Evolutionary conservation across 2,329 filamentous ascomycete species (phyloP).

Genomic region (Fusarium keratoplasticum): DNA sequence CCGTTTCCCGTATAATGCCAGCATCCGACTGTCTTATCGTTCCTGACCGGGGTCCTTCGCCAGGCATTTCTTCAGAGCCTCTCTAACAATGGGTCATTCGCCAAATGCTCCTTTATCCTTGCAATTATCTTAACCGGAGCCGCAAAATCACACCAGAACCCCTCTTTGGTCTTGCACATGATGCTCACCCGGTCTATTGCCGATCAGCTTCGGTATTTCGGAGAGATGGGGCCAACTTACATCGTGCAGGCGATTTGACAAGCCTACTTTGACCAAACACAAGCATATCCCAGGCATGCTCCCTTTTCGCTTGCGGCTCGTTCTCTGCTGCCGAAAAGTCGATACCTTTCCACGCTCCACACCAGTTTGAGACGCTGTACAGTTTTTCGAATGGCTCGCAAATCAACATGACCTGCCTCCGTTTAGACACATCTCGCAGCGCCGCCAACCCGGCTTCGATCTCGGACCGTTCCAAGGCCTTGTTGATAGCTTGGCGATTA

Average conservation of each 20-base stretch:
- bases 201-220: neutral
- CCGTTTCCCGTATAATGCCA: neutral
- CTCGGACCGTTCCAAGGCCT: neutral
- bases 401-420: neutral
- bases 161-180: neutral
- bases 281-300: neutral
- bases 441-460: neutral
- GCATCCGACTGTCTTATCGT: neutral
- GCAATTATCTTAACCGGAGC: neutral
- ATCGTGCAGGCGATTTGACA: neutral
- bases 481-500: neutral
- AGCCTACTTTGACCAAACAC: neutral
- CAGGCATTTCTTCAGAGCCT: neutral
- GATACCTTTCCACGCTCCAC: neutral
- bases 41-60: neutral
- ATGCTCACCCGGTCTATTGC: neutral
- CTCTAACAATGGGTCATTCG: neutral
- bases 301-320: neutral
- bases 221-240: neutral
- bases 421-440: neutral
- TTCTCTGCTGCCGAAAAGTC: neutral
- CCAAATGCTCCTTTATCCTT: neutral
- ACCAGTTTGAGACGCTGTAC: neutral
- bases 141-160: constrained; percentile 22
- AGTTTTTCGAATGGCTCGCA: neutral